These are phyloP conservation scores for Dichotomopilus funicola DNA, from an alignment of 2,329 filamentous ascomycete genomes.

Conservation along the genomic window DNA sequence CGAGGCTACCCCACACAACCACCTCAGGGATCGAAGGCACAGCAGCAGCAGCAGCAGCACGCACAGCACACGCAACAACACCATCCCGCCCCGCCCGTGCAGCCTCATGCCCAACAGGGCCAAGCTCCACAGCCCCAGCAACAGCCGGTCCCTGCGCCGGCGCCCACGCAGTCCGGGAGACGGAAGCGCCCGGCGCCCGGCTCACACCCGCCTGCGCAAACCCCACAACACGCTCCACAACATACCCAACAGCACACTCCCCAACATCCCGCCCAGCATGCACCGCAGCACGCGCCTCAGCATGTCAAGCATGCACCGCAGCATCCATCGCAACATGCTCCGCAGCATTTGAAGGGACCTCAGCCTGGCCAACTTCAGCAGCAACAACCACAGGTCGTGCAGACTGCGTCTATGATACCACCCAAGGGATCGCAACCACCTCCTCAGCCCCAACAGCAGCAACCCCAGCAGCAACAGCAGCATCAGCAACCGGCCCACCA, in stretches of 20 bases:
- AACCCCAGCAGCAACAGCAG: conserved; percentile 3
- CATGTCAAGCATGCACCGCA: conserved; percentile 25
- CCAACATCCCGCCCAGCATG: conserved; percentile 16
- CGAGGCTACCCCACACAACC: conserved; percentile 29
- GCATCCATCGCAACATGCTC: conserved; percentile 26
- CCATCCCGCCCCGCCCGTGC: conserved; percentile 24
- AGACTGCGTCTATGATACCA: conserved; percentile 1
- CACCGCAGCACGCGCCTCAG: conserved; percentile 21
- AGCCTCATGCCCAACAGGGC: conserved; percentile 22
- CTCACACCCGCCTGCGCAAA: conserved; percentile 18
- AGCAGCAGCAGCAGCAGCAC: conserved; percentile 30
- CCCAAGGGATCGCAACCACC: conserved; percentile 17
- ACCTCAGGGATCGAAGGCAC: conserved; percentile 26
- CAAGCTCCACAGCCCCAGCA: conserved; percentile 32
- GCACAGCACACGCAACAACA: conserved; percentile 31
- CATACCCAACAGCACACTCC: conserved; percentile 21
- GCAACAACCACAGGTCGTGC: conserved; percentile 19
- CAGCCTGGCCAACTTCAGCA: conserved; percentile 22
- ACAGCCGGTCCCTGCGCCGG: conserved; percentile 34
- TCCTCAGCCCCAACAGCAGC: conserved; percentile 3
- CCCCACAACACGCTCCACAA: conserved; percentile 27
- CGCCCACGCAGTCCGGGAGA: conserved; percentile 33
- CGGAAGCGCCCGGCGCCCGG: conserved; percentile 29
- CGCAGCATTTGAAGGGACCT: conserved; percentile 17
- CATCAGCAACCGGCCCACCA: background rate